Base-by-base conservation (phyloP, 129 eudicot species). In the Saposhnikovia divaricata region DNA sequence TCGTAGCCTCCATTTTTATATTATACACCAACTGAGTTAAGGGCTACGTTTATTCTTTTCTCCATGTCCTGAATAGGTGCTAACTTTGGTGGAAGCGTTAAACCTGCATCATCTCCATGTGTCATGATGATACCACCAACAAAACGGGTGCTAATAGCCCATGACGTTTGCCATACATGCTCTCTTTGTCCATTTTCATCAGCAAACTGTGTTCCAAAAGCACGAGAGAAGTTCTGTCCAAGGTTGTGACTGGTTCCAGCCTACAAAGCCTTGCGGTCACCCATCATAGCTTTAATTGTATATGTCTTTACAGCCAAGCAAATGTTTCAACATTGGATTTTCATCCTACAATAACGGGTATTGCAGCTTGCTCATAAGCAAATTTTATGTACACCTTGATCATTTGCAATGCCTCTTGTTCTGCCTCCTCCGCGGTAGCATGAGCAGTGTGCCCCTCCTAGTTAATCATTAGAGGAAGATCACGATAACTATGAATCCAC, bases 211-310 rank as follows among this genome's bases (percentile, higher is more conserved):
- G 99, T 90, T 77, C 87, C 92, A 88, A 96, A 96, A 78, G 98
- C 99, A 83, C 93, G 94, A 6, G 99, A 96, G 82, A 96, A 96
- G 72, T 96, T 96, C 80, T 96, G 99, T 45, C 99, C 99, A 73
- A 96, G 94, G 84, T 92, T 92, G 78, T 96, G 99, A 83, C 99
- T 96, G 38, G 98, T 96, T 75, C 99, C 98, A 76, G 99, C 98
- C 83, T 92, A 98, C 82, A 96, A 76, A 82, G 99, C 98, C 84
- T 96, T 96, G 77, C 89, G 87, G 75, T 96, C 99, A 80, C 99
- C 99, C 99, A 96, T 96, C 99, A 96, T 96, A 83, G 99, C 99
- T 85, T 96, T 98, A 77, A 96, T 92, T 9, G 99, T 96, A 80
- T 90, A 96, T 40, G 99, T 96, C 88, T 28, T 96, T 59, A 87